Percentiles rank a stretch among this genome's conserved stretches.
These are phyloP conservation scores for Dioscorea cayenensis DNA, from an alignment of 116 monocot genomes.

Conservation along the genomic window DNA sequence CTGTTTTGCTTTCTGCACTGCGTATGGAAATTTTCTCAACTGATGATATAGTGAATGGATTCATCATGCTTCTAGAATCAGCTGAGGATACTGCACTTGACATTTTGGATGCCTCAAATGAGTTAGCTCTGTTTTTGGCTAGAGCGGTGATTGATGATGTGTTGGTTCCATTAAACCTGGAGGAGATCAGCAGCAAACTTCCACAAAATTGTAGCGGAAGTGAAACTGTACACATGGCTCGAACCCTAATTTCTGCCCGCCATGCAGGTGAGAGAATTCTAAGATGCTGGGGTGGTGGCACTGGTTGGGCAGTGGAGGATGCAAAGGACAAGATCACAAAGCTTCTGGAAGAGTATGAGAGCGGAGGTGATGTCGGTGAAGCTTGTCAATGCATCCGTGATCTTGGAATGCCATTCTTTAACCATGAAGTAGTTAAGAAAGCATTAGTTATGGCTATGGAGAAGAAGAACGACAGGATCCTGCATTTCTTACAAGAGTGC, in stretches of 20 bases:
- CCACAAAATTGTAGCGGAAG: conserved; percentile 62
- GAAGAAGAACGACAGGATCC: conserved; percentile 62
- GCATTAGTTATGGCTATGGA: conserved; percentile 90
- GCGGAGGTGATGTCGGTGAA: conserved; percentile 68
- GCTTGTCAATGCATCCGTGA: conserved; percentile 92
- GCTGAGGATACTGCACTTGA: conserved; percentile 85
- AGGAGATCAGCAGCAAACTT: conserved; percentile 56
- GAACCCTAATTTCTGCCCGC: conserved; percentile 53
- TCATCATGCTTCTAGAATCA: conserved; percentile 69
- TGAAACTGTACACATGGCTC: conserved; percentile 71
- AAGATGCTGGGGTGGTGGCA: conserved; percentile 89
- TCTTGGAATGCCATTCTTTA: conserved; percentile 82
- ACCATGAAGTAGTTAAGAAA: conserved; percentile 87
- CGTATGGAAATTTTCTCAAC: conserved; percentile 57
- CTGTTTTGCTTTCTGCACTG: conserved; percentile 62
- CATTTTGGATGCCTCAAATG: conserved; percentile 73
- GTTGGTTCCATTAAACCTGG: conserved; percentile 60
- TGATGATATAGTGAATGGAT: conserved; percentile 73
- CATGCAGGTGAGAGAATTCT: conserved; percentile 87
- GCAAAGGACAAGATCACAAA: conserved; percentile 82
- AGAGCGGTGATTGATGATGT: conserved; percentile 87
- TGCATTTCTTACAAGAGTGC: conserved; percentile 60
- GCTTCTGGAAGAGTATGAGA: conserved; percentile 80
- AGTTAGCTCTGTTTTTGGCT: conserved; percentile 74
- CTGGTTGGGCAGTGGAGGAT: conserved; percentile 90